Base-by-base conservation (phyloP, 2,329 filamentous ascomycete genomes). In the Neopestalotiopsis sp. region DNA sequence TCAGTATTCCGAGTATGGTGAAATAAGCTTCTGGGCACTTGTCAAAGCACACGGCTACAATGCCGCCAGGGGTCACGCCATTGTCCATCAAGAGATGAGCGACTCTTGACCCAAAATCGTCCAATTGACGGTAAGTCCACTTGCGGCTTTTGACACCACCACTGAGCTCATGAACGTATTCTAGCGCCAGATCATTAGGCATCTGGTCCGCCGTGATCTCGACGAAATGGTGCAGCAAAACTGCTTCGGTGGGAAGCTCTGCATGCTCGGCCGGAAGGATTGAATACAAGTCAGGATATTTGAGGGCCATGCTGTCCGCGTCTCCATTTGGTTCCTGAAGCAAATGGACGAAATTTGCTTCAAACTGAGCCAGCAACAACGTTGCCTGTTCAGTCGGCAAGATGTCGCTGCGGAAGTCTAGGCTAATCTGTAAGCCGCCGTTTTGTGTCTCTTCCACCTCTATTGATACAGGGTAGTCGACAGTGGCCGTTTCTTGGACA, bases 11-110 rank as follows among this genome's bases (percentile, higher is more conserved):
- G 1, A 97, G 82, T 52, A 97, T 94, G 0, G 91, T 88, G 74
- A 96, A 93, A 49, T 93, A 95, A 0, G 94, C 94, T 75, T 95
- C 92, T 0, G 94, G 91, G 70, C 91, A 95, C 76, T 97, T 97
- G 68, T 94, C 90, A 74, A 97, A 97, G 75, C 92, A 94, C 9
- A 95, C 86, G 0, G 90, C 93, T 28, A 97, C 84, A 4, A 95
- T 89, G 32, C 82, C 82, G 0, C 92, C 91, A 0, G 87, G 82
- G 0, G 77, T 71, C 0, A 89, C 80, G 2, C 84, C 85, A 24
- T 84, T 78, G 0, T 78, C 73, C 1, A 83, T 76, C 1, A 97
- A 81, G 13, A 95, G 77, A 66, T 91, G 85, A 0, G 93, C 93
- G 17, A 97, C 86, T 71, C 85, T 86, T 74, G 97, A 95, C 0